phyloP scores from a whole-genome alignment of 805 yeast genomes.

The Barnettozyma salicaria region DNA sequence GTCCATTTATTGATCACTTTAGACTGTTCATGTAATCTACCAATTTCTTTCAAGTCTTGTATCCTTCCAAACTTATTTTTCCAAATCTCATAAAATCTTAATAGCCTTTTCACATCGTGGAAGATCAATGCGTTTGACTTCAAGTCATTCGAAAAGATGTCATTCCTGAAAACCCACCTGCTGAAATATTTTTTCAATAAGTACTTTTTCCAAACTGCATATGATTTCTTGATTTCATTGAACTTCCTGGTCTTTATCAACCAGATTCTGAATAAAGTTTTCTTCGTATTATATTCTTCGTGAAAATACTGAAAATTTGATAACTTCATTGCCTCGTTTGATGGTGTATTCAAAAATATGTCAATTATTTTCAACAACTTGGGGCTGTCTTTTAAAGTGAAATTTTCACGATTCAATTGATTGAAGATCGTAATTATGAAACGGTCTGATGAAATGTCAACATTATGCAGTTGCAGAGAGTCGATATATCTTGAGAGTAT shows the following conservation, averaged over 20 bases:
- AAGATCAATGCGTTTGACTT: slow-evolving; percentile 19
- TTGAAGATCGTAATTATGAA: slow-evolving; percentile 23
- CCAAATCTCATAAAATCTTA: slow-evolving; percentile 22
- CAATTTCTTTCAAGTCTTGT: slow-evolving; percentile 10
- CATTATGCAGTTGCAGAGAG: slow-evolving; percentile 13
- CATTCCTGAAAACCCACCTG: slow-evolving; percentile 12
- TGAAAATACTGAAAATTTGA: slow-evolving; percentile 17
- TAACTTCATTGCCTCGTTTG: slow-evolving; percentile 24
- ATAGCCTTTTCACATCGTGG: slow-evolving; percentile 9
- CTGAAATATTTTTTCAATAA: slow-evolving; percentile 13
- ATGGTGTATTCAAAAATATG: slow-evolving; percentile 18
- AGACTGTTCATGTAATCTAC: slow-evolving; percentile 10
- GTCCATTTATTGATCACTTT: slow-evolving; percentile 19
- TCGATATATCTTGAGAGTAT: slow-evolving; percentile 16
- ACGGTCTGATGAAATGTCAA: slow-evolving; percentile 15
- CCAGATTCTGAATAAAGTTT: slow-evolving; percentile 16
- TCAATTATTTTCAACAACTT: slow-evolving; percentile 18
- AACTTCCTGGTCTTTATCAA: slow-evolving; percentile 16
- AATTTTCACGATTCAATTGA: slow-evolving; percentile 12
- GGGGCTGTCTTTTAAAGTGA: slow-evolving; percentile 2
- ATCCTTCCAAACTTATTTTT: slow-evolving; percentile 11
- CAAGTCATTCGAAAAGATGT: slow-evolving; percentile 15
- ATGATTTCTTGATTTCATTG: slow-evolving; percentile 14
- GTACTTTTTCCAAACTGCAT: slow-evolving; percentile 17
- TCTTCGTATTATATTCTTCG: slow-evolving; percentile 7